Evolutionary conservation across 1,284 basidiomycete species (phyloP).

Genomic region (Cerrena zonata): DNA sequence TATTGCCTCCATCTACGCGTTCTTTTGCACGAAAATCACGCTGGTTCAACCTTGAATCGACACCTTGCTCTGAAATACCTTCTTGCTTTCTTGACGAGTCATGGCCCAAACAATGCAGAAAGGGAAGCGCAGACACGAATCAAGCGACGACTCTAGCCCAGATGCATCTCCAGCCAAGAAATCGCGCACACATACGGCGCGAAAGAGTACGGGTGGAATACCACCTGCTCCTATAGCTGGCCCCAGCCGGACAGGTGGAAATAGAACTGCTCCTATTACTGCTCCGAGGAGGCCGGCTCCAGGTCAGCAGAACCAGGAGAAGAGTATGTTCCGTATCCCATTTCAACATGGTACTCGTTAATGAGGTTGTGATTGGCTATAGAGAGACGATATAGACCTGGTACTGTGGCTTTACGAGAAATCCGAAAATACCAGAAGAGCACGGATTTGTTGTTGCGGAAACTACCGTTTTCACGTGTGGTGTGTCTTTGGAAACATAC

Average conservation of each 20-base stretch:
- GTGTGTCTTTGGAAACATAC: constrained; percentile 50
- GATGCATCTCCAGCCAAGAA: constrained; percentile 45
- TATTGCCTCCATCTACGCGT: no score
- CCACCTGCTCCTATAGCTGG: constrained; percentile 29
- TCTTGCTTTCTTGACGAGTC: neutral
- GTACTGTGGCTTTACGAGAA: constrained; percentile 84
- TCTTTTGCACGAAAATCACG: neutral
- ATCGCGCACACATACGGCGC: constrained; percentile 48
- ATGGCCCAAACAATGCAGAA: constrained; percentile 33
- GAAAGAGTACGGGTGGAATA: constrained; percentile 69
- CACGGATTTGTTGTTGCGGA: constrained; percentile 82
- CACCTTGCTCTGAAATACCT: neutral
- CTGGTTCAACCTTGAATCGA: neutral
- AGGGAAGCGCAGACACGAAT: constrained; percentile 21
- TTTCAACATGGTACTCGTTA: neutral
- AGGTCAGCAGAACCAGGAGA: constrained; percentile 5
- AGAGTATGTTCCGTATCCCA: constrained; percentile 5
- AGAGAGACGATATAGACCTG: constrained; percentile 72
- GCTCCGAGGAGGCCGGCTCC: constrained; percentile 3
- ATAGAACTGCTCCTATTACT: constrained; percentile 10
- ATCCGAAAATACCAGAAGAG: constrained; percentile 91
- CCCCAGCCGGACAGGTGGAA: constrained; percentile 13
- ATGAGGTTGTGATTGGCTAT: constrained; percentile 7
- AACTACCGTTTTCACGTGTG: constrained; percentile 86
- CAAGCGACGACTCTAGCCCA: constrained; percentile 32